Evolutionary conservation across 768 basidiomycete genomes (phyloP).

Genomic region (Leucogyrophana mollusca): DNA sequence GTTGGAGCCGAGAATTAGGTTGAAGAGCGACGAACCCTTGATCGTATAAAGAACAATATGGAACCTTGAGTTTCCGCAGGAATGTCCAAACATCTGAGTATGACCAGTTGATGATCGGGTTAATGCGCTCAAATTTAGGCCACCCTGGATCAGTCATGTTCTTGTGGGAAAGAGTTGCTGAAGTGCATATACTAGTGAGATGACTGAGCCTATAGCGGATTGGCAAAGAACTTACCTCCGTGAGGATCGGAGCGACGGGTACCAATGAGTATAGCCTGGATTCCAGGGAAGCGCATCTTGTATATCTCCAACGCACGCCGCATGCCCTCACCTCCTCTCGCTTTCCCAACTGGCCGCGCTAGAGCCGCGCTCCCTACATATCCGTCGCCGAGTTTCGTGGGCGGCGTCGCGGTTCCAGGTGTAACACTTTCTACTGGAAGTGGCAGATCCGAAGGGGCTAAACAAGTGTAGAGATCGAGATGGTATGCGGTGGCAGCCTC

Average conservation of each 20-base stretch:
- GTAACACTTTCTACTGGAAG: constrained; percentile 48
- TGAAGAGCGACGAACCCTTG: constrained; percentile 69
- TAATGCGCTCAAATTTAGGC: constrained; percentile 88
- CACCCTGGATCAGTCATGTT: constrained; percentile 87
- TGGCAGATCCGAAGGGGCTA: constrained; percentile 36
- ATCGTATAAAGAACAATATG: constrained; percentile 89
- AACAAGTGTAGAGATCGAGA: constrained; percentile 63
- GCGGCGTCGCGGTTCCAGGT: constrained; percentile 28
- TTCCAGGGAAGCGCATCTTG: constrained; percentile 60
- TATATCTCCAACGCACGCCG: constrained; percentile 72
- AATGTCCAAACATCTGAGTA: constrained; percentile 91
- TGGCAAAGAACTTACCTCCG: constrained; percentile 65
- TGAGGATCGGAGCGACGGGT: constrained; percentile 90
- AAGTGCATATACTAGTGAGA: constrained; percentile 1
- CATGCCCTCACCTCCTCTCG: constrained; percentile 72
- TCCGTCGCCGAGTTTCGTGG: constrained; percentile 7
- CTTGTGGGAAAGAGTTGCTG: constrained; percentile 69
- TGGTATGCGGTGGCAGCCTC: constrained; percentile 60
- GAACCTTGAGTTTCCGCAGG: constrained; percentile 68
- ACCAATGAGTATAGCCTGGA: constrained; percentile 85
- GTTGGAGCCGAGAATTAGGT: background rate
- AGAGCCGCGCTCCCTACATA: constrained; percentile 9
- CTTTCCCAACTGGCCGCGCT: constrained; percentile 44
- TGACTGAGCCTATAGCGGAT: background rate
- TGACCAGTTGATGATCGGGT: constrained; percentile 95